A percentile compares a stretch with the other conserved stretches of the same genome.
Evolutionary conservation across 1,284 basidiomycete species (phyloP).

Genomic region (Tremellales sp.): DNA sequence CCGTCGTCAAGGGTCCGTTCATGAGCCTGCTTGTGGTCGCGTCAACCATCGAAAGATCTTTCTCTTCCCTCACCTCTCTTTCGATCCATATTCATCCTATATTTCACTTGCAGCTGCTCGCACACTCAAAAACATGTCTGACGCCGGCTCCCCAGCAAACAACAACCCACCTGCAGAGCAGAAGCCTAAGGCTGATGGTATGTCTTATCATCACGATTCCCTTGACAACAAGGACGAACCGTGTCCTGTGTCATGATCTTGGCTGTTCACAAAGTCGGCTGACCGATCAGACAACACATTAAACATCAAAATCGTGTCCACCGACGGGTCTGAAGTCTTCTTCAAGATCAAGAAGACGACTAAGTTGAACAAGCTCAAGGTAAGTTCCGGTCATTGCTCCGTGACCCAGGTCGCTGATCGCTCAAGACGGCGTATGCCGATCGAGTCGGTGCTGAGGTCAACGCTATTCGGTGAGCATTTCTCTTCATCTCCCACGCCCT

Average conservation of each 20-base stretch:
- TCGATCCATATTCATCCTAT: too few species aligned
- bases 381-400: slow-evolving; percentile 10
- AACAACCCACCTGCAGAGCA: slow-evolving; percentile 39
- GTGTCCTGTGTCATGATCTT: too few species aligned
- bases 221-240: too few species aligned
- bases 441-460: slow-evolving; percentile 86
- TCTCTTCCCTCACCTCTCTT: neutral
- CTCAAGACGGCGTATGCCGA: slow-evolving; percentile 80
- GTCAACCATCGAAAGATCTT: neutral
- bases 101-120: too few species aligned
- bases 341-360: slow-evolving; percentile 98
- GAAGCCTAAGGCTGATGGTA: slow-evolving; percentile 58
- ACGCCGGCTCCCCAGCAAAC: slow-evolving; percentile 53
- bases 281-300: slow-evolving; percentile 59
- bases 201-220: too few species aligned
- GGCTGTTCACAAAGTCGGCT: neutral
- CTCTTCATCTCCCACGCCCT: neutral
- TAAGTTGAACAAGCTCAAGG: slow-evolving; percentile 78
- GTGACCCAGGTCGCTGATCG: neutral
- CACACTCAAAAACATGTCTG: slow-evolving; percentile 56
- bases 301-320: slow-evolving; percentile 78
- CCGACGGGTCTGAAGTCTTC: slow-evolving; percentile 83
- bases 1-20: too few species aligned
- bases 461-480: slow-evolving; percentile 70
- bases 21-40: neutral